phyloP scores from a whole-genome alignment of 2,329 filamentous ascomycete species.

The Nectriaceae sp. region DNA sequence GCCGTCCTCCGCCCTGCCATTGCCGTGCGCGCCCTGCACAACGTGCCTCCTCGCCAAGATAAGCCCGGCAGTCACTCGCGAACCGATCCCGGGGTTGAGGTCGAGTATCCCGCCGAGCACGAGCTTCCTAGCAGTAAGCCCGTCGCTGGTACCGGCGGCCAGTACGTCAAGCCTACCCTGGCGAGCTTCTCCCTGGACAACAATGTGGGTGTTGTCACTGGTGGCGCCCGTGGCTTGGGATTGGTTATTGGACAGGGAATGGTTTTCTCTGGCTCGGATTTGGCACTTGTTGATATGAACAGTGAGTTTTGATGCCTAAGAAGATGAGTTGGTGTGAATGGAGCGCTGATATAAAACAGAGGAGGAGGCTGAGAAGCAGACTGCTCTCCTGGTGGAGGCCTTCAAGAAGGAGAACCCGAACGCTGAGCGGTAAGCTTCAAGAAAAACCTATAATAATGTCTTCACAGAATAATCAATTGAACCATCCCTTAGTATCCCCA shows the following conservation, averaged over 20 bases:
- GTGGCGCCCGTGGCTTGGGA: conserved; percentile 85
- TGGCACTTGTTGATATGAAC: conserved; percentile 94
- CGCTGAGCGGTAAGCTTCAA: conserved; percentile 57
- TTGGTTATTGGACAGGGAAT: conserved; percentile 92
- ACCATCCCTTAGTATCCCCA: conserved; percentile 75
- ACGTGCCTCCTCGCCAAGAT: conserved; percentile 36
- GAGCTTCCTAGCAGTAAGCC: conserved; percentile 72
- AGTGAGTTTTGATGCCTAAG: conserved; percentile 53
- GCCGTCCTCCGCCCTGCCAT: conserved; percentile 22
- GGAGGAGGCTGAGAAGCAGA: conserved; percentile 81
- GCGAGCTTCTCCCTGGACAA: conserved; percentile 85
- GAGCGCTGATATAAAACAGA: conserved; percentile 49
- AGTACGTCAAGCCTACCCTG: conserved; percentile 83
- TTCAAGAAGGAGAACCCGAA: conserved; percentile 82
- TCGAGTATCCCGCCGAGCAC: conserved; percentile 75
- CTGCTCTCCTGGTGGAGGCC: conserved; percentile 69
- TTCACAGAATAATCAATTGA: too few relatives aligned
- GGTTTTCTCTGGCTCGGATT: conserved; percentile 82
- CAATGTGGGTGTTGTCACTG: conserved; percentile 82
- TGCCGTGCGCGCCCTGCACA: conserved; percentile 34
- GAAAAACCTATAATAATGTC: too few relatives aligned
- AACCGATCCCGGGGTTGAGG: conserved; percentile 75
- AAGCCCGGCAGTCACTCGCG: conserved; percentile 70
- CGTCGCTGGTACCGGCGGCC: conserved; percentile 74
- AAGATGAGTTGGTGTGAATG: background rate